Conservation (phyloP, 176 grass and related monocot genomes). For the Oropetium thomaeum region DNA sequence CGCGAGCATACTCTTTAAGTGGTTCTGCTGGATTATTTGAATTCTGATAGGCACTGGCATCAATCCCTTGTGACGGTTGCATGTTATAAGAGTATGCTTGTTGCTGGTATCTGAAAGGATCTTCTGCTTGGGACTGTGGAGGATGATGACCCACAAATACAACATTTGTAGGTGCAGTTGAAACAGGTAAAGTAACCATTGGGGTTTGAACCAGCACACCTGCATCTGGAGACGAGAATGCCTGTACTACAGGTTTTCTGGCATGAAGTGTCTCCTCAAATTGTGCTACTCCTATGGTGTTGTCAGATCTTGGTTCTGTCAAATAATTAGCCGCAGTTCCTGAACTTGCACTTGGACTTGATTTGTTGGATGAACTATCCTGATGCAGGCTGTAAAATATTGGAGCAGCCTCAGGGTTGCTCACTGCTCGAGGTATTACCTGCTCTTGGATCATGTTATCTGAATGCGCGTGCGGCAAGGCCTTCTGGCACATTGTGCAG, state of each 20-base stretch:
- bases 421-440: constrained; percentile 22
- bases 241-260: constrained; percentile 38
- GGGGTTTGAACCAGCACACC: constrained; percentile 32
- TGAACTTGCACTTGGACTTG: constrained; percentile 24
- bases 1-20: constrained; percentile 49
- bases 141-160: constrained; percentile 47
- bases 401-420: constrained; percentile 34
- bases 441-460: constrained; percentile 66
- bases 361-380: constrained; percentile 50
- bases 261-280: constrained; percentile 39
- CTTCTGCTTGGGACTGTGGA: constrained; percentile 31
- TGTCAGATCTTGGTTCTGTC: constrained; percentile 33
- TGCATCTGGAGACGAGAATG: constrained; percentile 29
- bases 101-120: constrained; percentile 45
- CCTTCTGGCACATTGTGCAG: constrained; percentile 84
- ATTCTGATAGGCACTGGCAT: constrained; percentile 45
- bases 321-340: constrained; percentile 32
- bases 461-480: constrained; percentile 67
- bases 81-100: constrained; percentile 50
- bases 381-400: constrained; percentile 53
- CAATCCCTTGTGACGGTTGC: constrained; percentile 35
- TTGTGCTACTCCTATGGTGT: constrained; percentile 20
- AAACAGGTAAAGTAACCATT: constrained; percentile 40
- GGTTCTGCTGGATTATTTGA: constrained; percentile 42
- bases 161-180: constrained; percentile 44